phyloP scores from a whole-genome alignment of 1,284 basidiomycete genomes.

The Austropuccinia psidii region DNA sequence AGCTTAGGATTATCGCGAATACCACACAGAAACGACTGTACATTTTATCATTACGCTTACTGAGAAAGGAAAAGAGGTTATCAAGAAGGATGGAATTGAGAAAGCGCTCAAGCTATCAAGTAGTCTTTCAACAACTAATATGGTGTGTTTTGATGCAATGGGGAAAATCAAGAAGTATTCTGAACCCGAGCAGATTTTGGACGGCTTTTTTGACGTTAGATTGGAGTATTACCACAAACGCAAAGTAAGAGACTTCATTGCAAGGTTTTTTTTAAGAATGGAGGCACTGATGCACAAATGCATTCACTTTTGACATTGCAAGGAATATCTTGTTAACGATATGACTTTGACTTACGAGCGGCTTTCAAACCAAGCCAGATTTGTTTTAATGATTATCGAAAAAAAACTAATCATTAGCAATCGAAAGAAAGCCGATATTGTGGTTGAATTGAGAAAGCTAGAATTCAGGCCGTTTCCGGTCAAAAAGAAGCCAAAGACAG shows the following conservation, averaged over 20 bases:
- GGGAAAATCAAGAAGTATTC: slow-evolving; percentile 94
- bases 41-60: slow-evolving; percentile 81
- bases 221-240: slow-evolving; percentile 87
- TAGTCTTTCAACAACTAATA: slow-evolving; percentile 83
- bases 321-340: slow-evolving; percentile 81
- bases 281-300: background rate
- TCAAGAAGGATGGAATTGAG: slow-evolving; percentile 75
- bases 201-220: slow-evolving; percentile 86
- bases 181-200: slow-evolving; percentile 80
- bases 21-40: slow-evolving; percentile 86
- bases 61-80: slow-evolving; percentile 72
- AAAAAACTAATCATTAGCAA: slow-evolving; percentile 83
- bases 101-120: slow-evolving; percentile 85
- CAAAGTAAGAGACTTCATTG: no score
- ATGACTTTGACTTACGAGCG: slow-evolving; percentile 75
- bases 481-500: slow-evolving; percentile 58
- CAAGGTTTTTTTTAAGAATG: slow-evolving; percentile 39
- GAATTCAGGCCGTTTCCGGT: slow-evolving; percentile 82
- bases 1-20: slow-evolving; percentile 91
- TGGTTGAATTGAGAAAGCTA: slow-evolving; percentile 70
- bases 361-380: slow-evolving; percentile 89
- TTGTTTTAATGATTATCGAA: slow-evolving; percentile 91
- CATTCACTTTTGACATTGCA: background rate
- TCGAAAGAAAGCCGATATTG: slow-evolving; percentile 80
- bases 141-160: slow-evolving; percentile 97